Base-by-base conservation (phyloP, 768 basidiomycete species). In the Leucocoprinus leucothites region DNA sequence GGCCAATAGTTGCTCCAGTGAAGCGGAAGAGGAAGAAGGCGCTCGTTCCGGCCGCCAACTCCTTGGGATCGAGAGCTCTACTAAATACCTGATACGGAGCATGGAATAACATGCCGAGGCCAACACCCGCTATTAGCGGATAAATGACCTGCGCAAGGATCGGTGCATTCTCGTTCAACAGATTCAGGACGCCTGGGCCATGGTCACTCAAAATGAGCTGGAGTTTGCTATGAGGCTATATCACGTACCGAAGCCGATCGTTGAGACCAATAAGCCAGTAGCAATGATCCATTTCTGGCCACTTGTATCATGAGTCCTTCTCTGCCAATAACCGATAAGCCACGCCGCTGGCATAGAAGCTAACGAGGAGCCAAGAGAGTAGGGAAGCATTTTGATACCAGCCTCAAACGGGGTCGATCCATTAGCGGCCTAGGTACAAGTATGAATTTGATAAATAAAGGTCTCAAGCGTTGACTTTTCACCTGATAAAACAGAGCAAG, bases 21-120 rank as follows among this genome's bases (percentile, higher is more conserved):
- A 93, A 93, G 42, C 91, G 80, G 43, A 91, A 89, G 53, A 93
- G 76, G 70, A 94, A 93, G 68, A 93, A 94, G 9, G 89, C 90
- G 64, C 89, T 87, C 9, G 91, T 94, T 26, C 89, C 87, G 19
- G 84, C 79, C 3, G 91, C 90, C 49, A 91, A 67, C 60, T 91
- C 85, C 45, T 78, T 72, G 6, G 83, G 80, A 54, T 81, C 78
- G 34, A 93, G 67, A 11, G 85, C 82, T 57, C 77, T 78, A 47
- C 82, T 82, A 65, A 93, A 89, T 8, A 91, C 80, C 64, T 91
- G 89, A 63, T 90, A 91, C 7, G 91, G 91, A 0, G 90, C 85
- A 64, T 92, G 90, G 69, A 92, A 91, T 24, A 92, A 72, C 82
- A 92, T 85, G 36, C 91, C 91, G 56, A 94, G 65, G 9, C 91